These are phyloP conservation scores for Salix koriyanagi DNA, from an alignment of 345 rosid genomes.

Conservation along the genomic window DNA sequence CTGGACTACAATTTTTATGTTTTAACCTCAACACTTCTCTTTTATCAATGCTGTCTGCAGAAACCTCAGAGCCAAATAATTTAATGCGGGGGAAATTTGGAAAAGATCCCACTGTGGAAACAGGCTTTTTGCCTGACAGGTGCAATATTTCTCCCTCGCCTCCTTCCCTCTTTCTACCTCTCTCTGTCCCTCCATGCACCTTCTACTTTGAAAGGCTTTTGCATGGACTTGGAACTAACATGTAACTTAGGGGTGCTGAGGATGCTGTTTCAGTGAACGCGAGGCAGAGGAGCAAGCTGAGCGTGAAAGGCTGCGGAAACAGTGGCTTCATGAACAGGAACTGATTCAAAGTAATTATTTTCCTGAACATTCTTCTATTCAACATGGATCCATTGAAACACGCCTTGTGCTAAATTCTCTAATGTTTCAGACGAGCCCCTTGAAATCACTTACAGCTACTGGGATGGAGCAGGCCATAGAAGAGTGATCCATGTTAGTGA, in stretches of 20 bases:
- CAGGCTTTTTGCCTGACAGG: conserved; percentile 98
- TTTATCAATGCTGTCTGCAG: not conserved
- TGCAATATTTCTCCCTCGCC: conserved; percentile 26
- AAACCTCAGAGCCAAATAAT: conserved; percentile 29
- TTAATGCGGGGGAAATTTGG: conserved; percentile 61
- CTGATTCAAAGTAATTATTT: conserved; percentile 66
- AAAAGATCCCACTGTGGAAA: conserved; percentile 95
- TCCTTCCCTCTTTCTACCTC: conserved; percentile 1
- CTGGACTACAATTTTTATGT: not conserved
- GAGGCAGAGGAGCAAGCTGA: conserved; percentile 99
- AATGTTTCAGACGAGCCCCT: conserved; percentile 77
- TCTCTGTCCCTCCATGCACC: not conserved
- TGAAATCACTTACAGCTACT: conserved; percentile 94
- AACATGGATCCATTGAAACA: not conserved
- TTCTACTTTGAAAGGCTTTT: not conserved
- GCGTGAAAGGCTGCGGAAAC: conserved; percentile 88
- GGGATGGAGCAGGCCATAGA: conserved; percentile 99
- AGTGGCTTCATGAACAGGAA: conserved; percentile 84
- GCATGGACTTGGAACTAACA: conserved; percentile 37
- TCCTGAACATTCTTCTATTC: not conserved
- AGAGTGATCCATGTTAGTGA: conserved; percentile 74
- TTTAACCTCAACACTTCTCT: not conserved
- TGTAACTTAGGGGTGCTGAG: conserved; percentile 66
- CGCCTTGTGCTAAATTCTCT: conserved; percentile 6
- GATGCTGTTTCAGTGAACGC: conserved; percentile 92